phyloP scores from a whole-genome alignment of 2,329 filamentous ascomycete species.

The Eutypa lata region DNA sequence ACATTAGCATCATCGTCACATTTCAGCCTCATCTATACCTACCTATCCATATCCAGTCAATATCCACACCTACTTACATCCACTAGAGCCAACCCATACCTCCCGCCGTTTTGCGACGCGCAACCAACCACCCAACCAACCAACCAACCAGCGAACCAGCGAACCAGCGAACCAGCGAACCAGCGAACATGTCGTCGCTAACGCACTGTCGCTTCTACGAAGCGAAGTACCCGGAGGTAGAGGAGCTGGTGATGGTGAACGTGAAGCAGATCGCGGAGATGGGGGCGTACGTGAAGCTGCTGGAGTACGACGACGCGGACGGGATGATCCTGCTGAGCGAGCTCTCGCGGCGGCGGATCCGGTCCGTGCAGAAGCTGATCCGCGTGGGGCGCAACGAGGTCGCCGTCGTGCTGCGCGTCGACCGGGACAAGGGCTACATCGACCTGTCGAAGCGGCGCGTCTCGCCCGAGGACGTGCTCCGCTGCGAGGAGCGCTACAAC shows the following conservation, averaged over 20 bases:
- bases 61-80: too few relatives aligned
- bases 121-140: too few relatives aligned
- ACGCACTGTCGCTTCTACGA: slow-evolving; percentile 97
- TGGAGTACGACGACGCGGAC: slow-evolving; percentile 99
- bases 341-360: slow-evolving; percentile 94
- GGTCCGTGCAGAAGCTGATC: slow-evolving; percentile 98
- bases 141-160: too few relatives aligned
- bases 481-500: slow-evolving; percentile 99
- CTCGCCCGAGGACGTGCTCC: slow-evolving; percentile 93
- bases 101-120: too few relatives aligned
- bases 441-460: slow-evolving; percentile 98
- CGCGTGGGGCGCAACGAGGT: slow-evolving; percentile 97
- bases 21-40: too few relatives aligned
- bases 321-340: slow-evolving; percentile 99
- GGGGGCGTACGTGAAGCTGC: slow-evolving; percentile 98
- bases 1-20: too few relatives aligned
- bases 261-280: slow-evolving; percentile 99
- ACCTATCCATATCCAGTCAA: too few relatives aligned
- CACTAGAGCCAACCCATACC: too few relatives aligned
- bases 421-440: slow-evolving; percentile 99
- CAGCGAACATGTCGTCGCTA: slow-evolving; percentile 74
- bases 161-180: too few relatives aligned
- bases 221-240: slow-evolving; percentile 96
- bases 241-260: slow-evolving; percentile 99
- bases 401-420: slow-evolving; percentile 95